Evolutionary conservation across 2,329 filamentous ascomycete species (phyloP).

Genomic region (Diaporthe sp.): DNA sequence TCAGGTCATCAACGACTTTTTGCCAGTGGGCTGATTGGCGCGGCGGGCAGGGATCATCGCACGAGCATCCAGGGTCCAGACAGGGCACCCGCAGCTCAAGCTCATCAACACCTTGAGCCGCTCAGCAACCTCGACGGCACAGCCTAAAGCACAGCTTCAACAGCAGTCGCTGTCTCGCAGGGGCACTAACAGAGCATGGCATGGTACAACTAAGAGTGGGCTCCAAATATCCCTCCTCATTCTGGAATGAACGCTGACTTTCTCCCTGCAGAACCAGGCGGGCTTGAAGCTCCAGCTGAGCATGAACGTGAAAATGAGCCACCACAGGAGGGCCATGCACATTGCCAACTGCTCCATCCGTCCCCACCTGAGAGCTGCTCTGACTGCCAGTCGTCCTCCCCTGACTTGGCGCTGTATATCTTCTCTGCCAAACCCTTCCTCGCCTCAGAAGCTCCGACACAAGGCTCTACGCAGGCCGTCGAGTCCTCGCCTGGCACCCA

Average conservation of each 20-base stretch:
- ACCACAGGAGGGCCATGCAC: neutral
- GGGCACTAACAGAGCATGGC: neutral
- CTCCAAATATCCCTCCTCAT: no score
- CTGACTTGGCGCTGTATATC: neutral
- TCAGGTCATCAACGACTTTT: constrained; percentile 40
- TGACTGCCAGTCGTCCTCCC: neutral
- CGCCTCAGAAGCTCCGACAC: neutral
- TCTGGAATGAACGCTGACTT: neutral
- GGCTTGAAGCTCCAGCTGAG: neutral
- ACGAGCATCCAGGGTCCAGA: neutral
- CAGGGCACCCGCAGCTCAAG: neutral
- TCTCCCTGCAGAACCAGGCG: neutral
- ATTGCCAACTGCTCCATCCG: neutral
- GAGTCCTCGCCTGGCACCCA: neutral
- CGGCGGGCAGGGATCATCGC: constrained; percentile 19
- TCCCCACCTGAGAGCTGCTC: neutral
- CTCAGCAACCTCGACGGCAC: neutral
- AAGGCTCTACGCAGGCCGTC: neutral
- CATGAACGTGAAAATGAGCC: neutral
- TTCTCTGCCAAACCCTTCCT: neutral
- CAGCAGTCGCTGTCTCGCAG: neutral
- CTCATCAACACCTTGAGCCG: neutral
- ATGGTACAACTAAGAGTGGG: neutral
- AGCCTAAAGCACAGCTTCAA: neutral
- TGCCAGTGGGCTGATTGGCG: constrained; percentile 37